These are phyloP conservation scores for Podila verticillata DNA, from an alignment of 192 early-diverging fungal species.

Conservation along the genomic window DNA sequence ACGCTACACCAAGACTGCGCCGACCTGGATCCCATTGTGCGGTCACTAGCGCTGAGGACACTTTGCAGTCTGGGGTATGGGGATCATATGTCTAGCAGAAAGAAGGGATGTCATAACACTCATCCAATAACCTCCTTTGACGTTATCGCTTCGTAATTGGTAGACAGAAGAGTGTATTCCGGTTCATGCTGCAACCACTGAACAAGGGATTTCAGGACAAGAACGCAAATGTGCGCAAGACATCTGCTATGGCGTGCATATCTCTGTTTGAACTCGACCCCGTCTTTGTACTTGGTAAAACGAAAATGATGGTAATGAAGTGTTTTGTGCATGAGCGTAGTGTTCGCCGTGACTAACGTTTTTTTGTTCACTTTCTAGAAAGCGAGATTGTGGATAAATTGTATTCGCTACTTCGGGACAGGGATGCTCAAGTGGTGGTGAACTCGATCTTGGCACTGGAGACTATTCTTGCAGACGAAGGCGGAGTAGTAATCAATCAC, in stretches of 20 bases:
- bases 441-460: constrained; percentile 47
- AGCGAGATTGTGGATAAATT: constrained; percentile 46
- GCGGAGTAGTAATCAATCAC: constrained; percentile 45
- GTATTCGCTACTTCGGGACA: constrained; percentile 40
- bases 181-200: constrained; percentile 49
- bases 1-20: constrained; percentile 52
- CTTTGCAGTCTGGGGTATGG: constrained; percentile 51
- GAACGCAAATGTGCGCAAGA: constrained; percentile 55
- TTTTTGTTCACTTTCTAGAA: constrained; percentile 28
- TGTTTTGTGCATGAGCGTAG: no score
- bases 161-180: constrained; percentile 33
- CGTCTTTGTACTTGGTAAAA: constrained; percentile 47
- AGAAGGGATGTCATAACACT: neutral
- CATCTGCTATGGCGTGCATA: constrained; percentile 46
- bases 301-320: neutral
- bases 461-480: constrained; percentile 41
- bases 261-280: constrained; percentile 50
- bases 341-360: neutral
- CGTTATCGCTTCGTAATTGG: neutral
- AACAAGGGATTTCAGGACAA: constrained; percentile 43
- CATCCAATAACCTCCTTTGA: neutral
- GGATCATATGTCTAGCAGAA: neutral
- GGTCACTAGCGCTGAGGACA: constrained; percentile 50
- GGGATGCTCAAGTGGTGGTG: constrained; percentile 45
- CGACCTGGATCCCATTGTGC: constrained; percentile 44